Base-by-base conservation (phyloP, 371 early-diverging fungal species). In the Mortierella sp. region DNA sequence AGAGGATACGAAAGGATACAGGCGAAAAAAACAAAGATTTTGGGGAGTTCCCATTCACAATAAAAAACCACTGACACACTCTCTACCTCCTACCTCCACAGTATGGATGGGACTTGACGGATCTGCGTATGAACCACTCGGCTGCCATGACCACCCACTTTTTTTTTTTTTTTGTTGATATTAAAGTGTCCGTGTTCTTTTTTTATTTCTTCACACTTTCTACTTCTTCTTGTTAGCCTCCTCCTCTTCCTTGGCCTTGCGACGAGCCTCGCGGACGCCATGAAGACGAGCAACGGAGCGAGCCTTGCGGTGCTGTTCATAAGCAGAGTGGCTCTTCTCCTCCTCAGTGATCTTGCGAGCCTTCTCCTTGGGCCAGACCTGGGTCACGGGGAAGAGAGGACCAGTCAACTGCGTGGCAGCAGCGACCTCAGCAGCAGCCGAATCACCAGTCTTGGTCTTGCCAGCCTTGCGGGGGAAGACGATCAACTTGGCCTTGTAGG, bases 231-330 rank as follows among this genome's bases (percentile, higher is more conserved):
- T 92, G 87, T 90, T 86, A 60, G 92, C 94, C 83, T 92, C 94
- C 81, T 91, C 92, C 83, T 94, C 94, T 82, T 89, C 93, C 87
- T 89, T 86, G 61, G 85, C 87, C 82, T 89, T 89, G 71, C 86
- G 87, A 85, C 89, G 91, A 82, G 88, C 90, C 74, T 91, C 94
- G 69, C 95, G 91, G 64, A 87, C 86, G 81, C 98, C 98, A 82
- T 87, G 88, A 73, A 87, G 86, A 73, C 93, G 92, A 74, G 86
- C 84, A 83, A 87, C 90, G 62, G 93, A 89, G 71, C 94, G 94
- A 74, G 95, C 95, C 82, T 90, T 90, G 86, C 96, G 94, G 81
- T 96, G 93, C 78, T 90, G 89, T 80, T 85, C 86, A 90, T 86
- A 98, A 62, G 96, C 95, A 58, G 84, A 83, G 78, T 80, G 80